Percentiles rank a stretch among this genome's conserved stretches.
These are phyloP conservation scores for Trypanosoma melophagium DNA, from an alignment of 208 protist species.

Conservation along the genomic window DNA sequence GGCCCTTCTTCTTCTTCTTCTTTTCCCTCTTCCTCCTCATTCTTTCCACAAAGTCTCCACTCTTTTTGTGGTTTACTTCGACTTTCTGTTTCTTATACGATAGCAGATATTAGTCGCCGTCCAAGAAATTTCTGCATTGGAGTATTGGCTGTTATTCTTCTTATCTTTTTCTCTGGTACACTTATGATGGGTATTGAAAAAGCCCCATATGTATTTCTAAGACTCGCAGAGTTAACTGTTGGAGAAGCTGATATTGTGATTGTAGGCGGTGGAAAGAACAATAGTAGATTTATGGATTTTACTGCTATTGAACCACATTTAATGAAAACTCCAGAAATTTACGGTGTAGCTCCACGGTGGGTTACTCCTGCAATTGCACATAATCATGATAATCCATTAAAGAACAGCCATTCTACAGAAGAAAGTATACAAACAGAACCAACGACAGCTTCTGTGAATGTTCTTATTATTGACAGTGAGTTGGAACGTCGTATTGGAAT, in stretches of 20 bases:
- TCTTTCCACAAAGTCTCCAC: not conserved
- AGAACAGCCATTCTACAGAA: not conserved
- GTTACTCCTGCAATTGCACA: constrained; percentile 35
- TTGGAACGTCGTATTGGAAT: constrained; percentile 66
- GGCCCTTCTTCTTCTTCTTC: not conserved
- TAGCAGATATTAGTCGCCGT: constrained; percentile 47
- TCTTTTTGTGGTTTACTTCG: constrained; percentile 15
- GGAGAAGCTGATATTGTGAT: constrained; percentile 76
- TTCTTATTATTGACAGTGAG: constrained; percentile 76
- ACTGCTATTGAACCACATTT: constrained; percentile 36
- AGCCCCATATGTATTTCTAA: constrained; percentile 66
- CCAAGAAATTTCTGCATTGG: constrained; percentile 69
- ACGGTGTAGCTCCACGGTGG: constrained; percentile 63
- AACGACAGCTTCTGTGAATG: constrained; percentile 24
- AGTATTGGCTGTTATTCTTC: constrained; percentile 48
- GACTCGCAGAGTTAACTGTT: constrained; percentile 61
- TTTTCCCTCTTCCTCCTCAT: not conserved
- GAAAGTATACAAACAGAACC: not conserved
- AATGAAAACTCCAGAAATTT: constrained; percentile 22
- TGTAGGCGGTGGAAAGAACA: constrained; percentile 22
- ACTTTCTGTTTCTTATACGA: constrained; percentile 50
- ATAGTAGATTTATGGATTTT: constrained; percentile 53
- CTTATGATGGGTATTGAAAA: constrained; percentile 60
- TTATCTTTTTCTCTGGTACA: constrained; percentile 68
- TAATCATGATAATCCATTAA: constrained; percentile 19